Percentiles rank a stretch among this genome's conserved stretches.
phyloP scores from a whole-genome alignment of 2,329 filamentous ascomycete genomes.

The Fonsecaea nubica region DNA sequence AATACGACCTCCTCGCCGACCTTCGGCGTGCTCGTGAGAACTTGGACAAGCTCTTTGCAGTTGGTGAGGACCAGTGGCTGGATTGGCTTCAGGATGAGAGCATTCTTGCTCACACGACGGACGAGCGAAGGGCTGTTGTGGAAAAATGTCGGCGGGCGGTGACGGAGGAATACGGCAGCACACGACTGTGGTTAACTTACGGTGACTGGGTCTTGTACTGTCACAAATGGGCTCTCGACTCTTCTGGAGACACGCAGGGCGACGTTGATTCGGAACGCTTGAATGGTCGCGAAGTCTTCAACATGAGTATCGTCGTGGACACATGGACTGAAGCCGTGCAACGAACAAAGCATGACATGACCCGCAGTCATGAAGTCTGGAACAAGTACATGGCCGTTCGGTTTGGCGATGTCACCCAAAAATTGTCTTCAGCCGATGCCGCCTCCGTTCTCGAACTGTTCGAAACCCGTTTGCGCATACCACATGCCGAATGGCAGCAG shows the following conservation, averaged over 20 bases:
- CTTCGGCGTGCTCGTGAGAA: constrained; percentile 59
- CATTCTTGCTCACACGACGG: constrained; percentile 60
- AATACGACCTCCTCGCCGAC: constrained; percentile 56
- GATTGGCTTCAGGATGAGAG: constrained; percentile 70
- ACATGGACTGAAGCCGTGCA: constrained; percentile 63
- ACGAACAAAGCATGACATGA: constrained; percentile 65
- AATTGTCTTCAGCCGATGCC: constrained; percentile 57
- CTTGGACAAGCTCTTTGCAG: constrained; percentile 67
- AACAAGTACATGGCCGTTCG: constrained; percentile 64
- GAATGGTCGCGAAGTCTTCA: constrained; percentile 66
- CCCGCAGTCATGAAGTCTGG: constrained; percentile 68
- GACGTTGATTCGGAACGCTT: constrained; percentile 60
- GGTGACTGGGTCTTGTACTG: constrained; percentile 66
- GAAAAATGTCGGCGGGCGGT: constrained; percentile 66
- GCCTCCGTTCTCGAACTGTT: constrained; percentile 59
- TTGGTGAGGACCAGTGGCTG: constrained; percentile 68
- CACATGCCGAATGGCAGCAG: constrained; percentile 65
- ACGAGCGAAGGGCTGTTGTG: constrained; percentile 65
- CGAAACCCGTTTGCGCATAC: constrained; percentile 61
- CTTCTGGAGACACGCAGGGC: constrained; percentile 47
- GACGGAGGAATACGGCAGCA: constrained; percentile 66
- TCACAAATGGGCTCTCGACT: constrained; percentile 58
- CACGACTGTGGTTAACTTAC: constrained; percentile 67
- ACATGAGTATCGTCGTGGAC: constrained; percentile 60
- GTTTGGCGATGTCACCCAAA: constrained; percentile 59